A percentile compares a stretch with the other conserved stretches of the same genome.
Conservation (phyloP, 257 asterid species). For the Primulina tabacum region DNA sequence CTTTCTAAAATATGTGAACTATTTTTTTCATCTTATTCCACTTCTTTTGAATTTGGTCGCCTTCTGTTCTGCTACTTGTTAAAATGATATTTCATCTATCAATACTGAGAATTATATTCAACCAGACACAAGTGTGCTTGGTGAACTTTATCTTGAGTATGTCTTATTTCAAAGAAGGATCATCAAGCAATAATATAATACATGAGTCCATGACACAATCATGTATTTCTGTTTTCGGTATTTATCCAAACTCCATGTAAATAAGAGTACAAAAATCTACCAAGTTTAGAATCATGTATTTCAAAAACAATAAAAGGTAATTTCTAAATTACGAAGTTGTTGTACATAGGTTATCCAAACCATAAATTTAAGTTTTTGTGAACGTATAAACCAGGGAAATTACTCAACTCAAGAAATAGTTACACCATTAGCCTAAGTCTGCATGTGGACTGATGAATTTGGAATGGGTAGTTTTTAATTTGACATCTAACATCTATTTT, state of each 20-base stretch:
- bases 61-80: not conserved
- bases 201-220: not conserved
- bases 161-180: not conserved
- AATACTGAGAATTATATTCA: not conserved
- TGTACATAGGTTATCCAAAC: not conserved
- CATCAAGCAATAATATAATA: not conserved
- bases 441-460: no score
- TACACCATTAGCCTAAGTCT: not conserved
- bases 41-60: not conserved
- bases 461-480: no score
- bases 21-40: no score
- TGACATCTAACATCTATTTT: not conserved
- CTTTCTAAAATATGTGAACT: not conserved
- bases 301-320: not conserved
- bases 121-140: not conserved
- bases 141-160: not conserved
- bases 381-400: not conserved
- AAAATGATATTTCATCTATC: no score
- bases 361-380: no score
- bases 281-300: no score
- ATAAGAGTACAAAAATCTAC: not conserved
- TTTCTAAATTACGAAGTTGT: no score
- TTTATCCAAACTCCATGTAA: not conserved
- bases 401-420: not conserved
- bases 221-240: not conserved